Conservation (phyloP, 345 rosid species). For the Orychophragmus violaceus region DNA sequence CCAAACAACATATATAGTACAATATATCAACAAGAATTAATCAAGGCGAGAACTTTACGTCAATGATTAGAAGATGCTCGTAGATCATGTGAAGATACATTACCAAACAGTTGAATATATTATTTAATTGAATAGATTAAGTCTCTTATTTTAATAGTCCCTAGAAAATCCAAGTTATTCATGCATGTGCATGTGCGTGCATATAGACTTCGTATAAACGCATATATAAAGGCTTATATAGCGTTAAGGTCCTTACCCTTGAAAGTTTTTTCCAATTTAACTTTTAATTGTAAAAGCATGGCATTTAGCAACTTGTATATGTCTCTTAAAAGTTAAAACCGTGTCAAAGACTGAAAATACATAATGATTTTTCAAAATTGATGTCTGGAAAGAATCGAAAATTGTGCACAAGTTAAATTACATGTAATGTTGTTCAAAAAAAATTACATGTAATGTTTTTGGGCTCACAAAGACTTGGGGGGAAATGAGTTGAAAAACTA, state of each 20-base stretch:
- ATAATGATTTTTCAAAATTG: background rate
- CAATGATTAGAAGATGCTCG: slow-evolving; percentile 32
- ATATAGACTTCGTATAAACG: background rate
- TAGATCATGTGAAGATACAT: slow-evolving; percentile 29
- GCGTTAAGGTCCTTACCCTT: background rate
- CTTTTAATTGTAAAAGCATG: background rate
- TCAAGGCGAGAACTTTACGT: slow-evolving; percentile 24
- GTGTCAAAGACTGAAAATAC: background rate
- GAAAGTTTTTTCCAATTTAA: background rate
- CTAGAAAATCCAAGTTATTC: slow-evolving; percentile 10
- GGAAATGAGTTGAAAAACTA: background rate
- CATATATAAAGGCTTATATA: background rate
- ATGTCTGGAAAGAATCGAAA: background rate
- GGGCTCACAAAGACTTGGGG: background rate
- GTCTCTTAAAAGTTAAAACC: too few relatives aligned
- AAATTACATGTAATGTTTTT: too few relatives aligned
- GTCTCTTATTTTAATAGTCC: slow-evolving; percentile 1
- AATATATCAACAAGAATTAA: slow-evolving; percentile 11
- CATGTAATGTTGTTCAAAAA: too few relatives aligned
- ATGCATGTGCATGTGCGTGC: slow-evolving; percentile 25
- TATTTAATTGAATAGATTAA: background rate
- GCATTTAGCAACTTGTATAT: background rate
- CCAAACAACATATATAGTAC: slow-evolving; percentile 18
- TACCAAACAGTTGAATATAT: slow-evolving; percentile 9
- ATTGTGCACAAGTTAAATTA: background rate